Evolutionary conservation across 176 grass and related monocot genomes (phyloP), one percentile per base, ranked within the genome.

Genomic region (Triticum aestivum): DNA sequence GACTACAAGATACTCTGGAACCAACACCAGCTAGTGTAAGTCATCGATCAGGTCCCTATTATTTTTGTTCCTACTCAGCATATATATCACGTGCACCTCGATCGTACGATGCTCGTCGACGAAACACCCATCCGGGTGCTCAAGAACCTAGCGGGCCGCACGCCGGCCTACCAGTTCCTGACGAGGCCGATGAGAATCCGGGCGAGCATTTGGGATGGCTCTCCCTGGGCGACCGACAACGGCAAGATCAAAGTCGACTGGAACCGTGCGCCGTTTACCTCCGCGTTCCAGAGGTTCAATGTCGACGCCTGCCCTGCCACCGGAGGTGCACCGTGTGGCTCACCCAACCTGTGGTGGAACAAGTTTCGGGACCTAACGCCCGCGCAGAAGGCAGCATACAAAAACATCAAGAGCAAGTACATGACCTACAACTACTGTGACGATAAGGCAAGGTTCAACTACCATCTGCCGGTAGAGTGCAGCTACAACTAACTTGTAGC

Each of bases 1-100:
- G 84, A 91, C 71, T 93, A 96, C 84, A 79, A 59, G 77, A 86
- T 91, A 56, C 84, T 96, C 14, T 96, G 94, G 94, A 96, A 96
- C 65, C 89, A 91, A 2, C 86, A 83, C 83, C 94, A 91, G 37
- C 44, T 93, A 8, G 94, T 89, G 94, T 54, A 54, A 54, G 14
- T 54, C 51, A 54, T 54, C 51, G 5, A 54, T 54, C 14, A 0
- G 51, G 15, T 17, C 51, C 51, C 1, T 54, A 15, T 17, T 54
- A 14, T 5, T 54, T 54, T 5, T 54, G 14, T 54, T 54, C 4
- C 15, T 54, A 54, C 15, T 54, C 51, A 54, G 13, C 17, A 56
- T 56, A 56, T 56, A 18, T 56, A 17, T 27, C 4, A 47, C 30
- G 34, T 24, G 13, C 75, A 32, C n/a, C 78, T 3, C 14, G 52